Percentiles rank a stretch among this genome's conserved stretches.
phyloP scores from a whole-genome alignment of 768 basidiomycete genomes.

The Auriscalpium orientale region DNA sequence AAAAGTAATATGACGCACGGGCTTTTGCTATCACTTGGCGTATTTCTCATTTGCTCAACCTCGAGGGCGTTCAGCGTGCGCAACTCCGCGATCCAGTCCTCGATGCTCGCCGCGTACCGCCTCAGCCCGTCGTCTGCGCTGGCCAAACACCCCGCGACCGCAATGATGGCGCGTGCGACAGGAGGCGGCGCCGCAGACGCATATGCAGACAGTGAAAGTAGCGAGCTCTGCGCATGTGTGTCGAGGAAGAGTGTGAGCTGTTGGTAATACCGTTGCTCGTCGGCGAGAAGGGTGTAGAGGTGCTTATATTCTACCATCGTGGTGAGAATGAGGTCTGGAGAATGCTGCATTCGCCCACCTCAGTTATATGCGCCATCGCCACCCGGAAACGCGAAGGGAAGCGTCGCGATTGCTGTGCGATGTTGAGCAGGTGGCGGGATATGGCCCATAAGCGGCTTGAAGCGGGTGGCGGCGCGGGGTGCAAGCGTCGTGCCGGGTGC shows the following conservation, averaged over 20 bases:
- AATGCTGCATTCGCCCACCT: too few relatives aligned
- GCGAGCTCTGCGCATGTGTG: constrained; percentile 42
- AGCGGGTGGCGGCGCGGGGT: too few relatives aligned
- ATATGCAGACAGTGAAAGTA: constrained; percentile 63
- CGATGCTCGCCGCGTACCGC: constrained; percentile 49
- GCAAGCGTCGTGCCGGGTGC: too few relatives aligned
- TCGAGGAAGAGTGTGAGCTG: constrained; percentile 49
- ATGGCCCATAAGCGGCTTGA: too few relatives aligned
- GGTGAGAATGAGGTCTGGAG: too few relatives aligned
- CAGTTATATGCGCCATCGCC: too few relatives aligned
- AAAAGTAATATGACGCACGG: constrained; percentile 33
- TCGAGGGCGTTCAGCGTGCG: constrained; percentile 53
- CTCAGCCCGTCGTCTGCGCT: constrained; percentile 61
- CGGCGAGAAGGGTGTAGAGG: constrained; percentile 34
- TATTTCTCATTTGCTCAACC: constrained; percentile 59
- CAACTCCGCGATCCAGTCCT: constrained; percentile 57
- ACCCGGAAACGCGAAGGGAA: too few relatives aligned
- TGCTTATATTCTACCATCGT: too few relatives aligned
- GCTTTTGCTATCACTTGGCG: constrained; percentile 64
- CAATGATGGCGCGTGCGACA: constrained; percentile 39
- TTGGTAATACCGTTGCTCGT: constrained; percentile 65
- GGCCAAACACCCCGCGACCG: constrained; percentile 49
- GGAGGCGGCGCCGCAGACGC: constrained; percentile 56
- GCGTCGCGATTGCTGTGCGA: too few relatives aligned
- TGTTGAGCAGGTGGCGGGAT: too few relatives aligned